Conservation (phyloP, 2,329 filamentous ascomycete genomes). For the Samsoniella hepiali region DNA sequence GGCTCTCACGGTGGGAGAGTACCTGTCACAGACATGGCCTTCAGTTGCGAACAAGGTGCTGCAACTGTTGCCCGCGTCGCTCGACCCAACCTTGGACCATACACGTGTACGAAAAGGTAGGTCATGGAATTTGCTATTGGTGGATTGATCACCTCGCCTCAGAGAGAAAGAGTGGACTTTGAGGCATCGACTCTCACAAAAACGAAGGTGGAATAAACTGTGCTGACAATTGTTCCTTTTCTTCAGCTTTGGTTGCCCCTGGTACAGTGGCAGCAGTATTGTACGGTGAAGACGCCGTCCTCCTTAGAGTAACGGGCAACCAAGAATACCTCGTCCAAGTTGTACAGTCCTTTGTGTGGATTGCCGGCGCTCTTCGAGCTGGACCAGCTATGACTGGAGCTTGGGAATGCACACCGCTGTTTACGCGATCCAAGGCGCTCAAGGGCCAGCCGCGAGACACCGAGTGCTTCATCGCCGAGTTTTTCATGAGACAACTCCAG, state of each 20-base stretch:
- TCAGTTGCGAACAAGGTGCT: background rate
- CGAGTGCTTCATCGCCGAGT: background rate
- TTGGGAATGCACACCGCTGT: background rate
- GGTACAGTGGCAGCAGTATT: too few relatives aligned
- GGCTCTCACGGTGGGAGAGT: background rate
- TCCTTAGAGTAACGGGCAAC: too few relatives aligned
- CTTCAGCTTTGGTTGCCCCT: too few relatives aligned
- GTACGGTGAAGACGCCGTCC: too few relatives aligned
- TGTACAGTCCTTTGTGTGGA: background rate
- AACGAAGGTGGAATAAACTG: too few relatives aligned
- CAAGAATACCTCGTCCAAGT: background rate
- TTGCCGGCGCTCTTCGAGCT: background rate
- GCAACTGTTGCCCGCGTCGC: background rate
- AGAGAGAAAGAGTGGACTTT: too few relatives aligned
- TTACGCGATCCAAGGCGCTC: background rate
- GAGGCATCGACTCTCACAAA: too few relatives aligned
- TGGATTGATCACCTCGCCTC: background rate
- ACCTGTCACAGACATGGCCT: constrained; percentile 3
- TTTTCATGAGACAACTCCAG: background rate
- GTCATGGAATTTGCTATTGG: background rate
- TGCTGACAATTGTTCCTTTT: too few relatives aligned
- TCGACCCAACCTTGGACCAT: background rate
- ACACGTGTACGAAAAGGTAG: background rate
- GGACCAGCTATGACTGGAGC: background rate
- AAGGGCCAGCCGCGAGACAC: background rate